Evolutionary conservation across 1,284 basidiomycete genomes (phyloP), one percentile per base, ranked within the genome.

Genomic region (Albatrellus sp.): DNA sequence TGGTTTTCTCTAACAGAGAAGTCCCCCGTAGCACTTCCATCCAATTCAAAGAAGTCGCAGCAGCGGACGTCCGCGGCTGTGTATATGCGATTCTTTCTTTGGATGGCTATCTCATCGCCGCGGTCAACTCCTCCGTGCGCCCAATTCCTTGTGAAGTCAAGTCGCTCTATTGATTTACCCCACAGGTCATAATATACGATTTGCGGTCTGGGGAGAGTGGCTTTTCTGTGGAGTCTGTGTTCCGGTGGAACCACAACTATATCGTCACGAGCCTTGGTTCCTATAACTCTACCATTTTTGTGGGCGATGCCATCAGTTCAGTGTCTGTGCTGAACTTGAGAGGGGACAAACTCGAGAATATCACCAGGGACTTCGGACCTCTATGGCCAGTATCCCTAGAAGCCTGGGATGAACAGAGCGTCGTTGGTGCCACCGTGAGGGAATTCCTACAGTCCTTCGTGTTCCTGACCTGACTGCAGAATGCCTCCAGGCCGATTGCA

Each of bases 231-330:
- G 54, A 63, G 33, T 65, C 69, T 40, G 53, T 76, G 8, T 63
- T 73, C 0, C 66, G 72, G 32, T 90, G 86, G 77, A 77, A 85
- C 49, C 85, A 87, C 54, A 88, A 83, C 46, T 91, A 91, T 60
- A 55, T 88, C 44, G 75, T 90, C 9, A 76, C 71, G n/a, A 81
- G 67, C 49, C 59, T 82, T 40, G 72, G 70, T 1, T 64, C 69
- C 5, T 68, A 67, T 41, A 68, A 64, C 2, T 62, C 80, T 54
- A 70, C 56, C 49, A 61, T 79, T 43, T 73, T 74, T 13, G 72
- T 83, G 11, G 88, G 88, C 16, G 92, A 97, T 56, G 80, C 82
- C 1, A 77, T 94, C 45, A 77, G 80, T 55, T 92, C 90, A 1
- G 70, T 96, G 9, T 82, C 88, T 5, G 57, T 89, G 3, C 64